Evolutionary conservation across 169 alveolate genomes (phyloP).

Genomic region (Plasmodium relictum): DNA sequence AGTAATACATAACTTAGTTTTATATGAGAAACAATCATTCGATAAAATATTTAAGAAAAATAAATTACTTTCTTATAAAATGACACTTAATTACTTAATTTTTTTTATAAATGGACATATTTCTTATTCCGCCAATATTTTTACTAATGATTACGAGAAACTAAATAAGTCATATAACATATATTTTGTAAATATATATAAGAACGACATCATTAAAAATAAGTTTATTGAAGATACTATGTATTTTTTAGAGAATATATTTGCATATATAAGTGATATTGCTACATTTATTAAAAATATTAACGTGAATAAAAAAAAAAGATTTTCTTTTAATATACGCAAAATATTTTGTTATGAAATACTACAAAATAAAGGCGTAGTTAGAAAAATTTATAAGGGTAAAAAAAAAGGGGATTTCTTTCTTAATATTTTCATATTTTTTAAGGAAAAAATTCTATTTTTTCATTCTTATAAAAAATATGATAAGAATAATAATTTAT

Average conservation of each 20-base stretch:
- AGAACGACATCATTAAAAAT: slow-evolving; percentile 47
- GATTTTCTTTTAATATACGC: slow-evolving; percentile 5
- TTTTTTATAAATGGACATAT: slow-evolving; percentile 66
- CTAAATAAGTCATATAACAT: slow-evolving; percentile 12
- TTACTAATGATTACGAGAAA: slow-evolving; percentile 31
- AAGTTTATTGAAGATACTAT: slow-evolving; percentile 41
- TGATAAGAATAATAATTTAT: background rate
- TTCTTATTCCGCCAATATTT: slow-evolving; percentile 39
- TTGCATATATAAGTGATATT: slow-evolving; percentile 20
- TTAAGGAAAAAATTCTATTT: slow-evolving; percentile 24
- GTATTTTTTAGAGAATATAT: slow-evolving; percentile 46
- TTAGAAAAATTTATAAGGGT: slow-evolving; percentile 16
- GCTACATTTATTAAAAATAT: slow-evolving; percentile 2
- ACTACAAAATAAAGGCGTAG: slow-evolving; percentile 6
- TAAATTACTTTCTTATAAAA: slow-evolving; percentile 8
- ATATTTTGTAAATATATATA: slow-evolving; percentile 36
- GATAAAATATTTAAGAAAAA: slow-evolving; percentile 3
- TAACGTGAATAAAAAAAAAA: background rate
- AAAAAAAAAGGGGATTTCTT: slow-evolving; percentile 21
- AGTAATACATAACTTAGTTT: slow-evolving; percentile 21
- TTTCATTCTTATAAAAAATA: slow-evolving; percentile 17
- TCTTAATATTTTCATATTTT: slow-evolving; percentile 27
- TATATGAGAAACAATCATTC: slow-evolving; percentile 10
- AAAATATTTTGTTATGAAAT: slow-evolving; percentile 64
- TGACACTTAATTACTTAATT: slow-evolving; percentile 39